phyloP scores from a whole-genome alignment of 495 filamentous ascomycete species.

The Xylaria castorea region DNA sequence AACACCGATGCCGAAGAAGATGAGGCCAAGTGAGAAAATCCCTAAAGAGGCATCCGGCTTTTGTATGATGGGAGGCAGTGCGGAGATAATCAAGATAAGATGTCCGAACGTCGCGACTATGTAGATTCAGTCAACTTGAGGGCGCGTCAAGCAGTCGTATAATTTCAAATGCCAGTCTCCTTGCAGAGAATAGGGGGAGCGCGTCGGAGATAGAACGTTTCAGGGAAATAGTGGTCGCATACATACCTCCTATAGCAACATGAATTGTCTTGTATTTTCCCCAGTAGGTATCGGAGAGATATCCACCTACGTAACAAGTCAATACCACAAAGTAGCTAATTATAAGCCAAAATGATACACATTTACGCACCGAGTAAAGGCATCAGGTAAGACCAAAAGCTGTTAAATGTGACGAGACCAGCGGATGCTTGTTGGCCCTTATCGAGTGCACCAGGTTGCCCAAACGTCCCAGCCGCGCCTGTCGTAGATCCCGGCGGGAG shows the following conservation, averaged over 20 bases:
- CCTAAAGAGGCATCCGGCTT: conserved; percentile 60
- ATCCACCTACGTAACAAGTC: conserved; percentile 58
- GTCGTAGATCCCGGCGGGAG: conserved; percentile 65
- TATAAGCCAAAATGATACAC: not conserved
- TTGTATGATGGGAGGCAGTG: conserved; percentile 66
- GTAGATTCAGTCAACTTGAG: not conserved
- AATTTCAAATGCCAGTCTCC: not conserved
- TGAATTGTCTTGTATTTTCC: conserved; percentile 76
- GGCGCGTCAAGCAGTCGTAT: not conserved
- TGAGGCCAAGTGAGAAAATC: conserved; percentile 66
- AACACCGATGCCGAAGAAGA: conserved; percentile 70
- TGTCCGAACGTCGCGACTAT: conserved; percentile 69
- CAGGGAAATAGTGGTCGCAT: not conserved
- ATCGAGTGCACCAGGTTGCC: conserved; percentile 68
- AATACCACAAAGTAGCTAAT: not conserved
- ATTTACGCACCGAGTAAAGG: conserved; percentile 60
- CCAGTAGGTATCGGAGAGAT: conserved; percentile 73
- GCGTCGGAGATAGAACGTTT: not conserved
- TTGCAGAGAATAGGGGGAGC: not conserved
- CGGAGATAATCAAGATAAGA: conserved; percentile 67
- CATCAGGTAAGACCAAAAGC: conserved; percentile 77
- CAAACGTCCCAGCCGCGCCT: conserved; percentile 59
- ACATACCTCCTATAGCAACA: conserved; percentile 50
- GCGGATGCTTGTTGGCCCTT: conserved; percentile 72
- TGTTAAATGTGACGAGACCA: conserved; percentile 71